Evolutionary conservation across 352 stramenopile species (phyloP), one percentile per base, ranked within the genome.

Genomic region (Globisporangium paroecandrum): DNA sequence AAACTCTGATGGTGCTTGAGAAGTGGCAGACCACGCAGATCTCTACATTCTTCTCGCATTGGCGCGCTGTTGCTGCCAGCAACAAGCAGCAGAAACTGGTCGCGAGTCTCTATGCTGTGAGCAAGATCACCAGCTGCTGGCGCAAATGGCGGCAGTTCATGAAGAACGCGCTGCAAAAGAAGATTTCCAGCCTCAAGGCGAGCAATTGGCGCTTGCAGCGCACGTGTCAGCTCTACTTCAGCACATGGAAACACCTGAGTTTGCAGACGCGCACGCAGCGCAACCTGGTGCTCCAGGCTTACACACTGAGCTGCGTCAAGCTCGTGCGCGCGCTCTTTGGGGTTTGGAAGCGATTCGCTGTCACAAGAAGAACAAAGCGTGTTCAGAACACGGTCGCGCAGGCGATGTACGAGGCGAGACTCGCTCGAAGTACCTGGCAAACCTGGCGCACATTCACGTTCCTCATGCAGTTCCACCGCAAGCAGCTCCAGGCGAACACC

Each of bases 401-500:
- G 18, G 70, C 77, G 3, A 38, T 71, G 24, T 64, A 70, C 43
- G 59, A 74, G 9, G 38, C 62, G 27, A 71, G 67, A 18, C 0
- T 77, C 2, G 20, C 29, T 6, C 59, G 53, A 18, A 68, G 15
- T 6, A 65, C 46, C 18, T 71, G 78, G 36, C 7, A 9, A 1
- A 38, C 63, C 20, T 89, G 81, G 81, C 74, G 65, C 47, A 57
- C 22, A 0, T 75, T 75, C 29, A 69, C 78, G 1, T 7, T 1
- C 4, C 22, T 60, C 0, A 60, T 86, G 18, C 38, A 57, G 22
- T 58, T 32, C 15, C 71, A 81, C 55, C 72, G 81, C 12, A 62
- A 65, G 2, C 70, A 86, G 22, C 62, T 90, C 1, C 81, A 90
- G 34, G 65, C 74, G 12, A 82, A 81, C 36, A 90, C 82, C 0